A percentile compares a stretch with the other conserved stretches of the same genome.
phyloP scores from a whole-genome alignment of 2,329 filamentous ascomycete genomes.

The Cladosporium sp. region DNA sequence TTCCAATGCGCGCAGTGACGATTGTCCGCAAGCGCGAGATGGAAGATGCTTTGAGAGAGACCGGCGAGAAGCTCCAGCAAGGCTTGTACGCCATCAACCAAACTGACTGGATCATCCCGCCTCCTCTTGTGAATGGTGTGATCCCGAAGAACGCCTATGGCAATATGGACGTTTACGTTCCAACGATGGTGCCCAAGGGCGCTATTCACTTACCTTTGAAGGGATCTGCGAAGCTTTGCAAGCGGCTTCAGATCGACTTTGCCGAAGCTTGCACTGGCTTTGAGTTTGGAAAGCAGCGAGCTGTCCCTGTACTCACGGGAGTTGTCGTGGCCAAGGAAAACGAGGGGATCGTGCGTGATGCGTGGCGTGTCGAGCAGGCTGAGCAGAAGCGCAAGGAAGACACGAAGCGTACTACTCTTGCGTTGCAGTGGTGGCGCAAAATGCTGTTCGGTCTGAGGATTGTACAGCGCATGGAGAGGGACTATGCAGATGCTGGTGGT shows the following conservation, averaged over 20 bases:
- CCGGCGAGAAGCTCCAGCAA: conserved; percentile 81
- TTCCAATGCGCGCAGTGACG: conserved; percentile 89
- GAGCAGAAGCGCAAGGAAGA: conserved; percentile 78
- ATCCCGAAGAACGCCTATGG: conserved; percentile 95
- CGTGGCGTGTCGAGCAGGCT: conserved; percentile 72
- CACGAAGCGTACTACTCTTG: conserved; percentile 73
- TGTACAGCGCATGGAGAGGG: conserved; percentile 70
- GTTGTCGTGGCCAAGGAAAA: conserved; percentile 86
- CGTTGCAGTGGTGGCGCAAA: conserved; percentile 78
- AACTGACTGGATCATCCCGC: conserved; percentile 94
- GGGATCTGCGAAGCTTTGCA: conserved; percentile 77
- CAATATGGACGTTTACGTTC: conserved; percentile 94
- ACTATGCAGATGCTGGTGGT: conserved; percentile 64
- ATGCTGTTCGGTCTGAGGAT: conserved; percentile 85
- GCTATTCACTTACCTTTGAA: conserved; percentile 81
- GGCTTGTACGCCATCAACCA: conserved; percentile 81
- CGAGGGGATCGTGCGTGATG: conserved; percentile 70
- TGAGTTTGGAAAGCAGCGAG: conserved; percentile 92
- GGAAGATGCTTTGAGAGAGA: conserved; percentile 76
- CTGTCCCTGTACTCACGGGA: conserved; percentile 86
- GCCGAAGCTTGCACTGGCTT: conserved; percentile 96
- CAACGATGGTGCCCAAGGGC: conserved; percentile 85
- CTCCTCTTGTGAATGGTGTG: conserved; percentile 72
- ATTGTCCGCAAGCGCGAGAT: conserved; percentile 84
- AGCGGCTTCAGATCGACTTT: conserved; percentile 79